Conservation (phyloP, 345 rosid genomes). For the Citrus australasica region DNA sequence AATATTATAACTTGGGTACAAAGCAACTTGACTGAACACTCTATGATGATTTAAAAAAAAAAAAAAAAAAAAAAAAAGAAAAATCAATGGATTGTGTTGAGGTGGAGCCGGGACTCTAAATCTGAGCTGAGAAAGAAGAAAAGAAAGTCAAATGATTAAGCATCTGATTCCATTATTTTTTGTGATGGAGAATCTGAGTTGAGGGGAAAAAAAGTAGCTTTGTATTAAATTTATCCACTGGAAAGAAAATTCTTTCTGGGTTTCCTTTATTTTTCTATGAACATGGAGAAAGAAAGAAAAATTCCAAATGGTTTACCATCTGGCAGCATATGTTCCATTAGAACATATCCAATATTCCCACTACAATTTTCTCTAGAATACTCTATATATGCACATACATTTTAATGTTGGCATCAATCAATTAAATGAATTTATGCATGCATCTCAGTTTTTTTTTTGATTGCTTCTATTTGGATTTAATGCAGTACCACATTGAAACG, state of each 20-base stretch:
- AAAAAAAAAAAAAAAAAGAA: too few species aligned
- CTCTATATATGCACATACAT: not conserved
- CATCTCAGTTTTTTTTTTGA: not conserved
- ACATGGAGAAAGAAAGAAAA: not conserved
- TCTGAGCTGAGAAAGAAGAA: not conserved
- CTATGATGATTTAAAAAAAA: not conserved
- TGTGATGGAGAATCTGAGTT: conserved; percentile 17
- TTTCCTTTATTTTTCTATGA: not conserved
- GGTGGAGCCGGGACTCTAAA: too few species aligned
- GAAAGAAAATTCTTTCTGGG: not conserved
- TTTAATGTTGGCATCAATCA: not conserved
- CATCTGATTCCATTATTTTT: conserved; percentile 39
- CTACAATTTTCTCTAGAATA: not conserved
- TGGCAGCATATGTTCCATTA: conserved; percentile 33
- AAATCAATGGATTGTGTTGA: not conserved
- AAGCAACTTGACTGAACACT: not conserved
- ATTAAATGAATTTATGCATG: not conserved
- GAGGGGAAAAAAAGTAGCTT: conserved; percentile 26
- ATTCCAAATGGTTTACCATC: conserved; percentile 6
- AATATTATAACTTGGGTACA: not conserved
- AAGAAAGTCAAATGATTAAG: conserved; percentile 14
- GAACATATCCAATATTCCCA: conserved; percentile 17
- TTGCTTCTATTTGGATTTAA: not conserved
- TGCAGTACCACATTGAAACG: not conserved
- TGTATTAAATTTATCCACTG: conserved; percentile 25